A percentile compares a stretch with the other conserved stretches of the same genome.
Evolutionary conservation across 768 basidiomycete genomes (phyloP).

Genomic region (Suillus decipiens): DNA sequence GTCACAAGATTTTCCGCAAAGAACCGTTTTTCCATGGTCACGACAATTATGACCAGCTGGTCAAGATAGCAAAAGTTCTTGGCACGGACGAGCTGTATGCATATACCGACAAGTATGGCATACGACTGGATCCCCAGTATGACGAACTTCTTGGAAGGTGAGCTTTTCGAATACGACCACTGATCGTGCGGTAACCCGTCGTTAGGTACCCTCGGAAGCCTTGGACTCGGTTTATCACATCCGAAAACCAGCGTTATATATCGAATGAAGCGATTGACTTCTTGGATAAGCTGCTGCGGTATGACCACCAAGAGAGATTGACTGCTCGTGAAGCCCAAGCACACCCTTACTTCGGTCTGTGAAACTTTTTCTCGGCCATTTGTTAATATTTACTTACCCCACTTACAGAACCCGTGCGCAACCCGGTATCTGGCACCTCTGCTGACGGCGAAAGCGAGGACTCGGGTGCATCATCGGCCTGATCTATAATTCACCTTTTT

Average conservation of each 20-base stretch:
- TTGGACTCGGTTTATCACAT: slow-evolving; percentile 94
- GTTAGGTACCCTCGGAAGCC: slow-evolving; percentile 87
- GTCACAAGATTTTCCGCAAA: slow-evolving; percentile 89
- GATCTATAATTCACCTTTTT: slow-evolving; percentile 25
- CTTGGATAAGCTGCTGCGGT: slow-evolving; percentile 91
- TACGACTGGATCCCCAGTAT: slow-evolving; percentile 93
- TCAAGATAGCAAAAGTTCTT: slow-evolving; percentile 96
- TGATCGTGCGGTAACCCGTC: slow-evolving; percentile 13
- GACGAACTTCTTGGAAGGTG: slow-evolving; percentile 91
- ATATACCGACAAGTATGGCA: slow-evolving; percentile 94
- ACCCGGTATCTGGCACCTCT: slow-evolving; percentile 40
- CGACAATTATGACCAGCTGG: slow-evolving; percentile 97
- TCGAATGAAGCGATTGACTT: slow-evolving; percentile 97
- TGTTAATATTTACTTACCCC: slow-evolving; percentile 21
- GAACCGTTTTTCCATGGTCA: slow-evolving; percentile 99
- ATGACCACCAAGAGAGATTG: slow-evolving; percentile 95
- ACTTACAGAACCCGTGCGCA: slow-evolving; percentile 68
- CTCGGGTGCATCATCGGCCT: slow-evolving; percentile 36
- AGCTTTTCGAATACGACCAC: slow-evolving; percentile 18
- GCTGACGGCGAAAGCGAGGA: slow-evolving; percentile 66
- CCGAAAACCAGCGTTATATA: slow-evolving; percentile 94
- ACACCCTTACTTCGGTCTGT: slow-evolving; percentile 89
- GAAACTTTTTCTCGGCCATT: slow-evolving; percentile 9
- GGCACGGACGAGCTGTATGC: slow-evolving; percentile 94
- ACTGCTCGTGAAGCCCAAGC: slow-evolving; percentile 92